Conservation (phyloP, 2,329 filamentous ascomycete genomes). For the Metarhizium sp. region DNA sequence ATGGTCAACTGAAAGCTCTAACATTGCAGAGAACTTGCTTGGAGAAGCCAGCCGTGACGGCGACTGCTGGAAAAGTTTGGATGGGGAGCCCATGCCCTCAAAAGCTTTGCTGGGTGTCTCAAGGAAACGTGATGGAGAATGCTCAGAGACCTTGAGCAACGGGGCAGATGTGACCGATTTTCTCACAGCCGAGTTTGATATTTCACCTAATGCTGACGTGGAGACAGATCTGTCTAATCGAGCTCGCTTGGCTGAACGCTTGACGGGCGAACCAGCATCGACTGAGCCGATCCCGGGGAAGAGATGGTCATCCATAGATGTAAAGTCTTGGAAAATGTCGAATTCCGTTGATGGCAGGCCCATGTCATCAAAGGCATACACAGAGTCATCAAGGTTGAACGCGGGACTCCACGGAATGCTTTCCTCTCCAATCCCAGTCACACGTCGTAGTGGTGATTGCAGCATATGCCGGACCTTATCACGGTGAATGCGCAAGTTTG, state of each 20-base stretch:
- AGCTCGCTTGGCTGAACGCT: slow-evolving; percentile 50
- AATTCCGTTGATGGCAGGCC: slow-evolving; percentile 43
- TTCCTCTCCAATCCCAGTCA: slow-evolving; percentile 35
- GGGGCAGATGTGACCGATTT: slow-evolving; percentile 43
- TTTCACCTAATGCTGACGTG: slow-evolving; percentile 50
- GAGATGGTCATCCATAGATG: slow-evolving; percentile 17
- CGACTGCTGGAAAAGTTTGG: slow-evolving; percentile 35
- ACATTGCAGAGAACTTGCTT: slow-evolving; percentile 33
- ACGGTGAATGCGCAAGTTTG: slow-evolving; percentile 81
- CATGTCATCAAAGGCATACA: slow-evolving; percentile 41
- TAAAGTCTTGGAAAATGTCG: slow-evolving; percentile 48
- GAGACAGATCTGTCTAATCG: slow-evolving; percentile 56
- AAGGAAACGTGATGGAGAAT: slow-evolving; percentile 28
- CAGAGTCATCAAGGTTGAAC: slow-evolving; percentile 52
- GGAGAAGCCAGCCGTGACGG: slow-evolving; percentile 34
- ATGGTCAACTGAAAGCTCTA: slow-evolving; percentile 26
- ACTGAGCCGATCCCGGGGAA: slow-evolving; percentile 34
- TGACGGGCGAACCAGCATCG: slow-evolving; percentile 55
- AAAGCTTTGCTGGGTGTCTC: slow-evolving; percentile 51
- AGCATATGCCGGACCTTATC: slow-evolving; percentile 74
- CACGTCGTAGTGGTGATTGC: slow-evolving; percentile 58
- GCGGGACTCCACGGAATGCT: slow-evolving; percentile 54
- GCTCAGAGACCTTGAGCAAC: slow-evolving; percentile 37
- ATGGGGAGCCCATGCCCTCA: slow-evolving; percentile 45
- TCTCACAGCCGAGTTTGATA: slow-evolving; percentile 43